A percentile compares a stretch with the other conserved stretches of the same genome.
phyloP scores from a whole-genome alignment of 2,329 filamentous ascomycete genomes.

The Drechslerella stenobrocha region DNA sequence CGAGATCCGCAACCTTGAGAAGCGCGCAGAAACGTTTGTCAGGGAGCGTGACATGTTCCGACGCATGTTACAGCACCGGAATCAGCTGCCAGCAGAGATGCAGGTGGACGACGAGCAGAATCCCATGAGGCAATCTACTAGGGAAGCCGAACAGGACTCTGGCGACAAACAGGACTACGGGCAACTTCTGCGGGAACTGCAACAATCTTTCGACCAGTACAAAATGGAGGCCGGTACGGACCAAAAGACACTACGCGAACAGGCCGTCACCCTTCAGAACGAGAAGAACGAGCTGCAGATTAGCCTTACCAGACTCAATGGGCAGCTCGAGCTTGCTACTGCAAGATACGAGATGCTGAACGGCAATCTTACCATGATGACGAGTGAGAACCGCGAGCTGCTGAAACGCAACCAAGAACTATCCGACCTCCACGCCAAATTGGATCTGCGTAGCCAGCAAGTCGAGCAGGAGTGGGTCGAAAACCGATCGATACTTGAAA shows the following conservation, averaged over 20 bases:
- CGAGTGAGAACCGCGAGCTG: conserved; percentile 80
- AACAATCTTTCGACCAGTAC: conserved; percentile 86
- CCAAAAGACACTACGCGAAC: conserved; percentile 77
- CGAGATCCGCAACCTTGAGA: conserved; percentile 74
- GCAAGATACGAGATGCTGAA: conserved; percentile 89
- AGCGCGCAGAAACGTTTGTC: conserved; percentile 87
- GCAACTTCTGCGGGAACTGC: conserved; percentile 80
- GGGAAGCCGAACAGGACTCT: conserved; percentile 54
- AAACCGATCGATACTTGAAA: conserved; percentile 76
- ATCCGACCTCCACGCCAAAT: conserved; percentile 81
- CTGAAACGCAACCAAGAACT: conserved; percentile 77
- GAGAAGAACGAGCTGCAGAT: conserved; percentile 82
- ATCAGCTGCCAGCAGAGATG: conserved; percentile 37
- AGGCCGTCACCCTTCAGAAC: conserved; percentile 76
- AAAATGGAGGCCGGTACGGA: conserved; percentile 82
- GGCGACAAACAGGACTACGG: conserved; percentile 64
- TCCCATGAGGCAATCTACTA: conserved; percentile 56
- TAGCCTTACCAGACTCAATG: conserved; percentile 76
- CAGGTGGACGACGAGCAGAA: conserved; percentile 56
- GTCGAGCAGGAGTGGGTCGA: conserved; percentile 92
- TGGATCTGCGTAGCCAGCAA: conserved; percentile 87
- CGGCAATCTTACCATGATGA: conserved; percentile 79
- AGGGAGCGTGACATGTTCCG: conserved; percentile 98
- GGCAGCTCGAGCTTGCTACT: conserved; percentile 76
- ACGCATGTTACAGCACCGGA: conserved; percentile 79